Conservation (phyloP, 1,284 basidiomycete genomes). For the Inonotus obliquus region DNA sequence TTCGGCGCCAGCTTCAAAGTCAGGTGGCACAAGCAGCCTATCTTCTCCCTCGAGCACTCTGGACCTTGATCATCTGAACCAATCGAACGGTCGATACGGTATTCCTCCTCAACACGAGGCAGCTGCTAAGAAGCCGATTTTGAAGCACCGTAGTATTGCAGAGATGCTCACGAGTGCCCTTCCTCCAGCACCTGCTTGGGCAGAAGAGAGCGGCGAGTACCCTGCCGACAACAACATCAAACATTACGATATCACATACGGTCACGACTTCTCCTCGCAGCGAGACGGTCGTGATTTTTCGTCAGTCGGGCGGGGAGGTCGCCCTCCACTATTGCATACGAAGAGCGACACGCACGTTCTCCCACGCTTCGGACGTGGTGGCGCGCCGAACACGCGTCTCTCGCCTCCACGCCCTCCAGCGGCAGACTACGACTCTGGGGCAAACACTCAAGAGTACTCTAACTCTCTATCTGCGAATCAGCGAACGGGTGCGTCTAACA, state of each 20-base stretch:
- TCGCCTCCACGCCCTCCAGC: conserved; percentile 10
- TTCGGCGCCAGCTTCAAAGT: conserved; percentile 26
- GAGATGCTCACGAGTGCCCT: conserved; percentile 74
- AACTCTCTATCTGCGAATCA: conserved; percentile 8
- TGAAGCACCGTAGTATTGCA: conserved; percentile 92
- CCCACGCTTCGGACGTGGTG: conserved; percentile 11
- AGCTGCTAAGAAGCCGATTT: conserved; percentile 76
- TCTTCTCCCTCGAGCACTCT: conserved; percentile 15
- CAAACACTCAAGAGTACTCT: background rate
- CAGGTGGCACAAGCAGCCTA: conserved; percentile 29
- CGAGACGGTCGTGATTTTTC: conserved; percentile 20
- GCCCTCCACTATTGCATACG: conserved; percentile 67
- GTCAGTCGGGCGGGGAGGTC: conserved; percentile 20
- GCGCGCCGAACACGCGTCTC: background rate
- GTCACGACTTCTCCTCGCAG: conserved; percentile 25
- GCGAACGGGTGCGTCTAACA: conserved; percentile 15
- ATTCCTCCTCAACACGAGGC: conserved; percentile 4
- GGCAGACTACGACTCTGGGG: background rate
- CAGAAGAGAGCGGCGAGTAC: conserved; percentile 25
- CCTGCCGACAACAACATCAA: conserved; percentile 31
- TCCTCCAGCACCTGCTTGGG: conserved; percentile 52
- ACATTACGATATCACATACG: conserved; percentile 31
- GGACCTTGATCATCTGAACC: conserved; percentile 6
- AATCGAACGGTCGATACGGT: background rate
- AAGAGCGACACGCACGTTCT: conserved; percentile 80